A percentile compares a stretch with the other conserved stretches of the same genome.
Evolutionary conservation across 2,329 filamentous ascomycete species (phyloP).

Genomic region (Paracamarosporium sp.): DNA sequence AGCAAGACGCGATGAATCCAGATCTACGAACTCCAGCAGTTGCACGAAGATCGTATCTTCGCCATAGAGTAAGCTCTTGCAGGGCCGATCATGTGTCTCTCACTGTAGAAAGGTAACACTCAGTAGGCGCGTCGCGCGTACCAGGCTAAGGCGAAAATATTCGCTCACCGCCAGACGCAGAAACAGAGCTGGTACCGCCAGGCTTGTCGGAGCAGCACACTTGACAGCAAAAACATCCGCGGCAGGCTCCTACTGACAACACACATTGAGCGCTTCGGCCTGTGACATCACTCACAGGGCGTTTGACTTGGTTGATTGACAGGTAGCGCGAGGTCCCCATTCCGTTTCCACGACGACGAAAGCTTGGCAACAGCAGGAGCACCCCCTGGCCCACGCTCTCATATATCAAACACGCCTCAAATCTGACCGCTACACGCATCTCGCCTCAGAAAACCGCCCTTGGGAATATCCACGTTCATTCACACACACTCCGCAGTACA

Average conservation of each 20-base stretch:
- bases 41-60: no score
- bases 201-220: background rate
- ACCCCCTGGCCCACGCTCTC: constrained; percentile 27
- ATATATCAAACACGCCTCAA: constrained; percentile 26
- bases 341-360: constrained; percentile 18
- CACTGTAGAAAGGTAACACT: background rate
- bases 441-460: constrained; percentile 11
- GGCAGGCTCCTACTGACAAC: background rate
- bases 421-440: constrained; percentile 19
- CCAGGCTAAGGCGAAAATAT: background rate
- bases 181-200: background rate
- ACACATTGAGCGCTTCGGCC: background rate
- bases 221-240: background rate
- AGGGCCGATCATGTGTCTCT: background rate
- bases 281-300: background rate
- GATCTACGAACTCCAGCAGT: no score
- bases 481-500: background rate
- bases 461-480: background rate
- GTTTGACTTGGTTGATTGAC: background rate
- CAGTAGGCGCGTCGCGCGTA: background rate
- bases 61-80: background rate
- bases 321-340: background rate
- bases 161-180: constrained; percentile 1
- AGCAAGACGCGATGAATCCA: no score
- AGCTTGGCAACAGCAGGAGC: constrained; percentile 30